phyloP scores from a whole-genome alignment of 805 yeast genomes.

The Candida railenensis region DNA sequence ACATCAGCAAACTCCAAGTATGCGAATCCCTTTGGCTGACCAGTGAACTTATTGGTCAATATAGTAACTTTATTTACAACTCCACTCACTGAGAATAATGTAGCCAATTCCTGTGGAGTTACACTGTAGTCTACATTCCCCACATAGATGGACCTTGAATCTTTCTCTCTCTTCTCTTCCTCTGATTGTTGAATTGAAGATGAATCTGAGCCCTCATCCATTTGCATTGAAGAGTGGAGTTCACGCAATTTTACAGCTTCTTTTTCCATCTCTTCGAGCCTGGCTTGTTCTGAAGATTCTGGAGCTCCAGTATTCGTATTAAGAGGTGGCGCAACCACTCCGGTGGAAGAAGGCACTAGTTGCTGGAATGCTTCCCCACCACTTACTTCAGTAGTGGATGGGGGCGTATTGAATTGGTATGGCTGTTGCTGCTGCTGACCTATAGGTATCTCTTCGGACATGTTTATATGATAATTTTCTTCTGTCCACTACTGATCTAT shows the following conservation, averaged over 20 bases:
- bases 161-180: constrained; percentile 60
- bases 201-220: constrained; percentile 10
- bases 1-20: constrained; percentile 79
- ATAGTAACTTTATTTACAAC: constrained; percentile 79
- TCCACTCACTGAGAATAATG: constrained; percentile 69
- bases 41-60: constrained; percentile 67
- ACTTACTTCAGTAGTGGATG: not conserved
- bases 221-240: constrained; percentile 43
- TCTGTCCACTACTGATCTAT: not conserved
- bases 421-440: constrained; percentile 5
- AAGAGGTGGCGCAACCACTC: not conserved
- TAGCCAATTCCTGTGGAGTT: constrained; percentile 76
- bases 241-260: constrained; percentile 64
- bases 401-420: not conserved
- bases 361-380: not conserved
- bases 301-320: not conserved
- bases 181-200: constrained; percentile 28
- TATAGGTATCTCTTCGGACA: constrained; percentile 5
- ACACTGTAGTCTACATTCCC: constrained; percentile 83
- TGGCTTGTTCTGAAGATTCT: constrained; percentile 29
- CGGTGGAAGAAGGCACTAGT: not conserved
- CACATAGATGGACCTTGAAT: constrained; percentile 73
- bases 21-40: constrained; percentile 85
- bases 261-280: constrained; percentile 55
- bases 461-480: not conserved